A percentile compares a stretch with the other conserved stretches of the same genome.
Conservation (phyloP, 2,329 filamentous ascomycete species). For the Diaporthe caulivora region DNA sequence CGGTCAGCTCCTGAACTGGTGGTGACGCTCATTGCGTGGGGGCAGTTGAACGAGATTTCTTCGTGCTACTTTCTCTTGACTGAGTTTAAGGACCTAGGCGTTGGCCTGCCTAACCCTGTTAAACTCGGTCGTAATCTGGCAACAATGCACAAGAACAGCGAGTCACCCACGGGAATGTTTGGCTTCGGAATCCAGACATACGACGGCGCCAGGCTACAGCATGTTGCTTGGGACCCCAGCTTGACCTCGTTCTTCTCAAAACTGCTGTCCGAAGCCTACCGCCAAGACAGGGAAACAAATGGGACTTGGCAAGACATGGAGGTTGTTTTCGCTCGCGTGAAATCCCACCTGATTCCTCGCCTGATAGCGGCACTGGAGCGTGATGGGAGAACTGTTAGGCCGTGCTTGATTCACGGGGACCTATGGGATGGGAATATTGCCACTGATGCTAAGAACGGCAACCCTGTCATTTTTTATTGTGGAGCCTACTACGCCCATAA, state of each 20-base stretch:
- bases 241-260: conserved; percentile 55
- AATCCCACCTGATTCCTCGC: conserved; percentile 48
- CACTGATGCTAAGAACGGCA: conserved; percentile 45
- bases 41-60: conserved; percentile 40
- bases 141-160: conserved; percentile 37
- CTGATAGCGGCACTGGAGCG: conserved; percentile 44
- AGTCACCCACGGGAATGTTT: conserved; percentile 49
- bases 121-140: conserved; percentile 38
- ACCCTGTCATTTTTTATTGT: conserved; percentile 52
- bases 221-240: conserved; percentile 51
- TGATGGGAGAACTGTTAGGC: conserved; percentile 46
- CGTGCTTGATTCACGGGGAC: conserved; percentile 54
- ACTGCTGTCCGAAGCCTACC: conserved; percentile 46
- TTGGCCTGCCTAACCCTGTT: conserved; percentile 32
- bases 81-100: conserved; percentile 48
- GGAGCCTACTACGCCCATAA: conserved; percentile 55
- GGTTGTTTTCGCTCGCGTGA: conserved; percentile 39
- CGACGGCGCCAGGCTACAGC: conserved; percentile 46
- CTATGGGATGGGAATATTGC: conserved; percentile 56
- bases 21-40: conserved; percentile 47
- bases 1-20: conserved; percentile 45
- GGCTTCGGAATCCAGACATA: conserved; percentile 52
- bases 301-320: conserved; percentile 49
- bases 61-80: conserved; percentile 46
- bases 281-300: conserved; percentile 48